Evolutionary conservation across 164 flowering plant species (phyloP), one percentile per base, ranked within the genome.

Genomic region (Magnolia officinalis): DNA sequence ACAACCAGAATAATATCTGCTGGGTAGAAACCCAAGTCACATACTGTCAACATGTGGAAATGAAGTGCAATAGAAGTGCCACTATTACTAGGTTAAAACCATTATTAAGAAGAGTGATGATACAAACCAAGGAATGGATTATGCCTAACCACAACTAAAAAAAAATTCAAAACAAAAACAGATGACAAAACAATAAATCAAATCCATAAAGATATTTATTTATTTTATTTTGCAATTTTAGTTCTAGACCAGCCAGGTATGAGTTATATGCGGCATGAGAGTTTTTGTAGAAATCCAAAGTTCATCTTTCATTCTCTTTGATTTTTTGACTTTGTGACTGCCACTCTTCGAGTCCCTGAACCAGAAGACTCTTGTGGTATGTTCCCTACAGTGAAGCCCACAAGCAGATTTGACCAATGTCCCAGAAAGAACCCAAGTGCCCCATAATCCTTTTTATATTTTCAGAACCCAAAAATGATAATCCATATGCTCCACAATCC

Each of bases 1-100:
- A 91, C 67, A 71, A 93, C 96, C 92, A 93, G 80, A 50, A 89
- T 49, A 75, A 93, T 70, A 87, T 93, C 99, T 96, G 91, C 79
- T 6, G 76, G 67, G 59, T 78, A 78, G 16, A 79, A 37, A 11
- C 63, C 71, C 50, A 50, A 68, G 71, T 31, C 6, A 29, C 71
- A 68, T 29, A 18, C 31, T 45, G 26, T 68, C 71, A 31, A 45
- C 31, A 3, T 4, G n/a, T 45, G 16, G 26, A 37, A 68, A 68
- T 23, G 45, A 68, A 68, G 6, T 31, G 71, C 37, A 20, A 29
- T 13, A 23, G 11, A 31, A 68, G 37, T 68, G 45, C 45, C 45
- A 37, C 45, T 37, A 37, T 2, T 68, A 29, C 49, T 8, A 14
- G 0, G 18, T 31, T 23, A 21, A 26, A 65, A 13, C 4, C 20